phyloP scores from a whole-genome alignment of 805 yeast species.

The Metschnikowia orientalis region DNA sequence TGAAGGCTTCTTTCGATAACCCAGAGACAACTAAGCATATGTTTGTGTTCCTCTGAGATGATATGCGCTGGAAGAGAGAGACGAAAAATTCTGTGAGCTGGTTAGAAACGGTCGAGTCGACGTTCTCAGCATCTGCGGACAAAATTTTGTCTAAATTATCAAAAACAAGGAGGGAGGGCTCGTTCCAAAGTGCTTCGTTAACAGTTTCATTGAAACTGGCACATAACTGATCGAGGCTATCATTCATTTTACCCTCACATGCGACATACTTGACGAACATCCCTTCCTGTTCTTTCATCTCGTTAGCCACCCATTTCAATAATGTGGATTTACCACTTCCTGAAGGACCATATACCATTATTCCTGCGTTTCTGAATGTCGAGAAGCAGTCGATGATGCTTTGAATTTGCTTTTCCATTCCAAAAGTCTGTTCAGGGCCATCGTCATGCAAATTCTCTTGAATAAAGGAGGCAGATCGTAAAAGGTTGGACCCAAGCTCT shows the following conservation, averaged over 20 bases:
- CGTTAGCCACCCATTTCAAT: constrained; percentile 37
- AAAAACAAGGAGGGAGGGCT: constrained; percentile 68
- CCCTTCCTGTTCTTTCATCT: constrained; percentile 37
- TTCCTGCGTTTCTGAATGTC: constrained; percentile 47
- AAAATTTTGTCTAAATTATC: constrained; percentile 76
- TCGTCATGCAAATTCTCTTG: constrained; percentile 13
- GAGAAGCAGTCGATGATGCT: constrained; percentile 38
- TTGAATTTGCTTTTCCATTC: constrained; percentile 46
- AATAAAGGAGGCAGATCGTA: constrained; percentile 42
- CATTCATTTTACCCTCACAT: constrained; percentile 56
- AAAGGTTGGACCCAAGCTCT: constrained; percentile 48
- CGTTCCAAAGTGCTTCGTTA: constrained; percentile 62
- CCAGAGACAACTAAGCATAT: constrained; percentile 62
- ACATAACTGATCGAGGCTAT: constrained; percentile 44
- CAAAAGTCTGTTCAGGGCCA: constrained; percentile 41
- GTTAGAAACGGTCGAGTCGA: constrained; percentile 56
- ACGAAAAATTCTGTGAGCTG: constrained; percentile 63
- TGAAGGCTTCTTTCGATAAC: constrained; percentile 59
- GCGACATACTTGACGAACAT: constrained; percentile 44
- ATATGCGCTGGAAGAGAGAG: constrained; percentile 39
- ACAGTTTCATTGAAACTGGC: constrained; percentile 42
- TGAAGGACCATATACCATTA: constrained; percentile 63
- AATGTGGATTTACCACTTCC: constrained; percentile 80
- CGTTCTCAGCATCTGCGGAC: constrained; percentile 58
- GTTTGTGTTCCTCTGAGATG: constrained; percentile 40